phyloP scores from a whole-genome alignment of 164 flowering plant species.

The Euptelea pleiosperma region DNA sequence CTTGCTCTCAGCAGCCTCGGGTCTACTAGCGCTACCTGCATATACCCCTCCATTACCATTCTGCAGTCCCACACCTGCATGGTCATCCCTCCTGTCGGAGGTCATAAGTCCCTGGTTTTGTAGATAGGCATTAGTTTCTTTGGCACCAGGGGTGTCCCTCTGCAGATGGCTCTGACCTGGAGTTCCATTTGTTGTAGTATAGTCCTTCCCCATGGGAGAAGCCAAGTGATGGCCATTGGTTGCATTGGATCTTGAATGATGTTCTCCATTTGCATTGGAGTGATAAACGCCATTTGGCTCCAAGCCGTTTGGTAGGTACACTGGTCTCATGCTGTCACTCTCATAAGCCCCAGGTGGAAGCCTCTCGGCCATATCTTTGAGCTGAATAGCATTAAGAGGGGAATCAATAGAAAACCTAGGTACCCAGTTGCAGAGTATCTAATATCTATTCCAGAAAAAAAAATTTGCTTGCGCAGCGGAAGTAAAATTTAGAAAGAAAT shows the following conservation, averaged over 20 bases:
- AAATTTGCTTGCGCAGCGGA: no score
- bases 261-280: constrained; percentile 37
- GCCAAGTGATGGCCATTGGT: constrained; percentile 26
- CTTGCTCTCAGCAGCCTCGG: constrained; percentile 28
- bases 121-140: constrained; percentile 18
- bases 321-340: constrained; percentile 33
- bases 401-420: constrained; percentile 13
- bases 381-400: constrained; percentile 31
- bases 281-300: constrained; percentile 42
- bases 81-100: constrained; percentile 29
- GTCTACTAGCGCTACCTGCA: constrained; percentile 21
- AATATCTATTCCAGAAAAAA: background rate
- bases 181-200: constrained; percentile 25
- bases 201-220: constrained; percentile 27
- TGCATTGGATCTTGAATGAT: constrained; percentile 40
- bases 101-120: constrained; percentile 17
- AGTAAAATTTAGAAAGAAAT: no score
- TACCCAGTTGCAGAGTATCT: background rate
- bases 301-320: constrained; percentile 45
- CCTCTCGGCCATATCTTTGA: constrained; percentile 74
- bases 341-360: constrained; percentile 64
- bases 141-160: constrained; percentile 22
- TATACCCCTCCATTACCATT: constrained; percentile 34
- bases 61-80: constrained; percentile 28
- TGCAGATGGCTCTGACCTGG: constrained; percentile 14